These are phyloP conservation scores for Thielaviopsis populi DNA, from an alignment of 2,329 filamentous ascomycete species.

Conservation along the genomic window DNA sequence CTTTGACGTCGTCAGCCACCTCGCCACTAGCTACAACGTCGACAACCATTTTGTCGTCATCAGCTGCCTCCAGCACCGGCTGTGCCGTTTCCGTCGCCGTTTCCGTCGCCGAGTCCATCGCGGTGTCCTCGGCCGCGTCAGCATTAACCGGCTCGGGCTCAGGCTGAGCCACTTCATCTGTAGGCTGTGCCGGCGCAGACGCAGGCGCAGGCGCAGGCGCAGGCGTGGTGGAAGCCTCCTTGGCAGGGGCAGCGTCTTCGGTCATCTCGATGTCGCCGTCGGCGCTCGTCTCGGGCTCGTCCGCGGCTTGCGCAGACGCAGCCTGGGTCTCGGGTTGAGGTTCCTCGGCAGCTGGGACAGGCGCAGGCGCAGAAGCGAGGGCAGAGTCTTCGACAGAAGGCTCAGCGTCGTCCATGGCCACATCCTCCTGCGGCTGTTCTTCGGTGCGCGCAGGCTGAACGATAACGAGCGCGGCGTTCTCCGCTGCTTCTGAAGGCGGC, in stretches of 20 bases:
- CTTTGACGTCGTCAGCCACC: background rate
- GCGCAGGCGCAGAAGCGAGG: too few species aligned
- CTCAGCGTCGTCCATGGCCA: background rate
- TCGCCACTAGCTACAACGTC: too few species aligned
- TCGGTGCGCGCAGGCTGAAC: background rate
- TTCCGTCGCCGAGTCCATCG: too few species aligned
- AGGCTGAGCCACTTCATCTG: too few species aligned
- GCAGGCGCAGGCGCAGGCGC: too few species aligned
- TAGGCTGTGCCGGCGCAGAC: too few species aligned
- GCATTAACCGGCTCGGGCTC: too few species aligned
- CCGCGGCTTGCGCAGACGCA: background rate
- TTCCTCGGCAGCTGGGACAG: background rate
- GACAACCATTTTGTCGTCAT: too few species aligned
- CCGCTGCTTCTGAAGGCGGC: background rate
- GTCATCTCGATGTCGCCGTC: background rate
- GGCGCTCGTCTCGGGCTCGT: background rate
- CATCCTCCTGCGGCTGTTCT: constrained; percentile 1
- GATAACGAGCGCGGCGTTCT: background rate
- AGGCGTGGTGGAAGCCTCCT: background rate
- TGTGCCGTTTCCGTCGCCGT: too few species aligned
- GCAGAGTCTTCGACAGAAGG: background rate
- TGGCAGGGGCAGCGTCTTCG: background rate
- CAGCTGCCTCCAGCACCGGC: too few species aligned
- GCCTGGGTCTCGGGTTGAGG: background rate
- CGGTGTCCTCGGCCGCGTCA: too few species aligned